Base-by-base conservation (phyloP, 2,329 filamentous ascomycete genomes). In the Colletotrichum horii region DNA sequence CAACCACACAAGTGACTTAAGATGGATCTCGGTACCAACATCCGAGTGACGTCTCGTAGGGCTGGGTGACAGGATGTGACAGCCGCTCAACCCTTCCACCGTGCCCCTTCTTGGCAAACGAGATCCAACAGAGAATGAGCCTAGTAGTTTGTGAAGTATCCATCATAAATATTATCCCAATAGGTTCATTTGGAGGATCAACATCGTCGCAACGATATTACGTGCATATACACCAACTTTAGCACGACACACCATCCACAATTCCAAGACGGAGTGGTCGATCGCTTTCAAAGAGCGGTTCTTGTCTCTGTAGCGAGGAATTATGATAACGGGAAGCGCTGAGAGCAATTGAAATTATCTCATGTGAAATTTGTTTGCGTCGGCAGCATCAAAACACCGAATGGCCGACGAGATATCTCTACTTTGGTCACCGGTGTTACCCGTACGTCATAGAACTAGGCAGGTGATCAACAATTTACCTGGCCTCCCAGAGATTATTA, bases 1-100 rank as follows among this genome's bases (percentile, higher is more conserved):
- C 43, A 52, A 52, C 43, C 43, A 52, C 1, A 22, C 2, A 4
- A 11, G 43, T 3, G n/a, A 22, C 43, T 14, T 52, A 52, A 14
- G 43, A 52, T 52, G 43, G 43, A 52, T 52, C 43, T 22, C 43
- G 43, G 43, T 3, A 52, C n/a, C 43, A 52, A 22, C 43, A 52
- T 52, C 43, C 43, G 43, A 52, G 43, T 52, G 43, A 52, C 43
- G n/a, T 52, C 43, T 8, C n/a, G 43, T 52, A 52, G n/a, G 43
- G 43, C 43, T 52, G 14, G 43, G n/a, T 52, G 43, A 52, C 43
- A 4, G 43, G 43, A 52, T 22, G 43, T 52, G 43, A 52, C 43
- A 52, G 43, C 43, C 43, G 43, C 43, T 52, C 43, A 52, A 24
- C 43, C 43, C 43, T 52, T 4, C 3, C 43, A 1, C 43, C n/a